Evolutionary conservation across 495 filamentous ascomycete species (phyloP).

Genomic region (Xylaria venustula): DNA sequence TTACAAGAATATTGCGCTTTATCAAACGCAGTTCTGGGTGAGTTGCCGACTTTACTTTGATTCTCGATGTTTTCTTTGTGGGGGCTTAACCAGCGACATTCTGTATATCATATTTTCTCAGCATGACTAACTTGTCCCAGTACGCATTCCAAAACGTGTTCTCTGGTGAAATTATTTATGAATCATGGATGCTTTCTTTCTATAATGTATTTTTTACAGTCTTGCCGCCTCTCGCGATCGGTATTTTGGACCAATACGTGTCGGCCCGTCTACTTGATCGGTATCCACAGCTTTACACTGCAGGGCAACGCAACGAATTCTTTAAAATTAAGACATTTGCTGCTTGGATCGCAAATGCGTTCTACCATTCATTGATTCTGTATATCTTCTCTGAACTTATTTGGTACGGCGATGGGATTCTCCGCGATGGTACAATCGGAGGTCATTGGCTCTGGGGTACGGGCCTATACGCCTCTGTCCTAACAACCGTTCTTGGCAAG

Average conservation of each 20-base stretch:
- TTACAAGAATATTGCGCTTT: constrained; percentile 98
- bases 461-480: constrained; percentile 83
- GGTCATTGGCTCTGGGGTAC: constrained; percentile 99
- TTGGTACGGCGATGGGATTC: constrained; percentile 73
- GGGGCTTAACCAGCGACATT: not conserved
- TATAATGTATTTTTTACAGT: constrained; percentile 99
- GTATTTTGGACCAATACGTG: constrained; percentile 97
- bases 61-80: not conserved
- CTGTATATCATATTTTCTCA: constrained; percentile 1
- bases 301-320: constrained; percentile 88
- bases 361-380: constrained; percentile 91
- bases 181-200: constrained; percentile 98
- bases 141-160: constrained; percentile 98
- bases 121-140: constrained; percentile 45
- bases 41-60: constrained; percentile 27
- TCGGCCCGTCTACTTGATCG: constrained; percentile 93
- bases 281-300: constrained; percentile 93
- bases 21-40: constrained; percentile 99
- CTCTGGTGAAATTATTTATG: constrained; percentile 97
- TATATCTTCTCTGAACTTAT: constrained; percentile 83
- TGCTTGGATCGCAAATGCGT: constrained; percentile 88
- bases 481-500: constrained; percentile 92
- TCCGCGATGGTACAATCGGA: constrained; percentile 70
- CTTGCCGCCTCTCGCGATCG: constrained; percentile 89
- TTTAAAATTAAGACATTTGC: constrained; percentile 91